phyloP scores from a whole-genome alignment of 495 filamentous ascomycete genomes.

The Hypoxylon lenormandii region DNA sequence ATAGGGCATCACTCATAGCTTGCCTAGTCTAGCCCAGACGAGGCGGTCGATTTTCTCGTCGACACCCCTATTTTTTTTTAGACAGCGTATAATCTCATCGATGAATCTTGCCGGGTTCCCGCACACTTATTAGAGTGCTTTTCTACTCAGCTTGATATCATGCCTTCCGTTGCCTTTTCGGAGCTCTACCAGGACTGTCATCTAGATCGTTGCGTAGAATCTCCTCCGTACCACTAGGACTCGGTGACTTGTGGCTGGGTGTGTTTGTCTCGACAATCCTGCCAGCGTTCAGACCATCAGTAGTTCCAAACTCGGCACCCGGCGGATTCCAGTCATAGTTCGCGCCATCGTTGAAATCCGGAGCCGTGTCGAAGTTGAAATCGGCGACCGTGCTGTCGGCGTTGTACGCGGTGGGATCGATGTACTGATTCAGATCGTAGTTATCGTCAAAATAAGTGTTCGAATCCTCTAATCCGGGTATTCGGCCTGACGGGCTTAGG shows the following conservation, averaged over 20 bases:
- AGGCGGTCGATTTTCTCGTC: neutral
- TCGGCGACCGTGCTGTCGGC: constrained; percentile 51
- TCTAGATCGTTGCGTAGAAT: constrained; percentile 53
- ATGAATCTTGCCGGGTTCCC: neutral
- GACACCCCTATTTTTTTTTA: no score
- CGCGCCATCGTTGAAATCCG: constrained; percentile 34
- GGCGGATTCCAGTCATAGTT: constrained; percentile 47
- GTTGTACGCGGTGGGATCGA: constrained; percentile 72
- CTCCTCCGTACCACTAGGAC: constrained; percentile 62
- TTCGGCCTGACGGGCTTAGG: constrained; percentile 79
- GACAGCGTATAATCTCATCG: neutral
- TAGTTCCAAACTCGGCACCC: constrained; percentile 34
- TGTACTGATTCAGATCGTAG: constrained; percentile 76
- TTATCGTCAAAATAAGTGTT: constrained; percentile 62
- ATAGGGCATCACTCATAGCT: constrained; percentile 9
- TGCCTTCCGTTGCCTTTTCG: constrained; percentile 56
- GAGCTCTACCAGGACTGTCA: constrained; percentile 55
- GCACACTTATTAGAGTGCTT: neutral
- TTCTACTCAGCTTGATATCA: constrained; percentile 8
- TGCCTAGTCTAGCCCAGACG: neutral
- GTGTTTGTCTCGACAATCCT: constrained; percentile 52
- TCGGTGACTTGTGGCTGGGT: constrained; percentile 54
- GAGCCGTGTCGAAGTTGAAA: constrained; percentile 54
- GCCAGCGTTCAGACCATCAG: constrained; percentile 44
- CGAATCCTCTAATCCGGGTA: constrained; percentile 74